Evolutionary conservation across 352 stramenopile species (phyloP).

Genomic region (Pythium pectinolyticum): DNA sequence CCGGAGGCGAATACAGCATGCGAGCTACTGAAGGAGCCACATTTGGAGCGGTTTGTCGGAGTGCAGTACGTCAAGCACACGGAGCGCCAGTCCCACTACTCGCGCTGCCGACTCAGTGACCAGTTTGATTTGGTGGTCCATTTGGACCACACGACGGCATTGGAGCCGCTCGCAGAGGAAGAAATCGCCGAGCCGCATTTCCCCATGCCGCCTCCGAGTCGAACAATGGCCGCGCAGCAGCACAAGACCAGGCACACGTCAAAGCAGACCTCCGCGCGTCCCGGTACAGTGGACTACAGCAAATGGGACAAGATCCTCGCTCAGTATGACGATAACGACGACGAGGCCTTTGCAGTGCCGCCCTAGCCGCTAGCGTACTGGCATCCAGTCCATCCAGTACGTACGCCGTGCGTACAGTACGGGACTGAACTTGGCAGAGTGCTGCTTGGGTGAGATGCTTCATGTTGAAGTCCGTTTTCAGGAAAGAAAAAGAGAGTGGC

Average conservation of each 20-base stretch:
- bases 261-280: background rate
- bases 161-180: slow-evolving; percentile 29
- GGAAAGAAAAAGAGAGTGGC: too few relatives aligned
- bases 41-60: slow-evolving; percentile 34
- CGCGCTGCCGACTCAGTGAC: slow-evolving; percentile 26
- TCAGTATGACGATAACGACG: background rate
- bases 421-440: too few relatives aligned
- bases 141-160: slow-evolving; percentile 31
- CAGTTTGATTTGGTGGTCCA: slow-evolving; percentile 38
- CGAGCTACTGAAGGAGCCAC: slow-evolving; percentile 12
- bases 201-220: background rate
- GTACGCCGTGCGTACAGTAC: too few relatives aligned
- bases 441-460: too few relatives aligned
- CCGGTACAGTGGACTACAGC: slow-evolving; percentile 19
- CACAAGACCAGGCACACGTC: too few relatives aligned
- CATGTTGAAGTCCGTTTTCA: too few relatives aligned
- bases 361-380: too few relatives aligned
- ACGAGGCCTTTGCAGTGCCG: slow-evolving; percentile 7
- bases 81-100: slow-evolving; percentile 35
- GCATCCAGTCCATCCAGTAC: too few relatives aligned
- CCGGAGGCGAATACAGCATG: slow-evolving; percentile 2
- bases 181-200: slow-evolving; percentile 22
- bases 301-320: slow-evolving; percentile 17
- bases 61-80: slow-evolving; percentile 34
- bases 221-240: too few relatives aligned